Conservation (phyloP, 768 basidiomycete species). For the Xerocomellus intermedius region DNA sequence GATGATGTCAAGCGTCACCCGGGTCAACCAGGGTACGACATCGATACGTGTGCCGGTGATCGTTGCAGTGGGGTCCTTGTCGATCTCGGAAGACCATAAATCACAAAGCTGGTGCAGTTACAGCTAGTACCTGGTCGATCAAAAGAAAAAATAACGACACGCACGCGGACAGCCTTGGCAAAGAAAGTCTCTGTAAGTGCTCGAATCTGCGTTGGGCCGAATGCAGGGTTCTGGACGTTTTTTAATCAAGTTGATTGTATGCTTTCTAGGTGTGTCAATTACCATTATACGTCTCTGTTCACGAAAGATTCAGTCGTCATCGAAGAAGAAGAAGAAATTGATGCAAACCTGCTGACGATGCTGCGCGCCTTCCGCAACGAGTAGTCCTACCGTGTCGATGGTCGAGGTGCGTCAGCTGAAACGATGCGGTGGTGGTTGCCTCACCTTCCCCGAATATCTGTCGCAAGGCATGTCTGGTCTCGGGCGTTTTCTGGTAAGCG, state of each 20-base stretch:
- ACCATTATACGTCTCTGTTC: conserved; percentile 33
- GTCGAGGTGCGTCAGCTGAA: not conserved
- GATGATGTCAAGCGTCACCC: conserved; percentile 42
- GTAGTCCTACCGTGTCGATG: conserved; percentile 42
- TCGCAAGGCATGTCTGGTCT: conserved; percentile 36
- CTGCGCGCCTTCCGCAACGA: conserved; percentile 41
- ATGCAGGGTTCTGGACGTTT: conserved; percentile 55
- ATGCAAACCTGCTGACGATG: conserved; percentile 40
- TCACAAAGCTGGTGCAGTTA: conserved; percentile 41
- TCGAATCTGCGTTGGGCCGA: conserved; percentile 57
- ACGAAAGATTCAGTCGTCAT: not conserved
- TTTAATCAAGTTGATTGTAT: not conserved
- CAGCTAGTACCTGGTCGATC: not conserved
- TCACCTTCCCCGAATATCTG: conserved; percentile 43
- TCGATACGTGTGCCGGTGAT: conserved; percentile 26
- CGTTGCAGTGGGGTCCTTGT: conserved; percentile 21
- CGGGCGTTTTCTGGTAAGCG: conserved; percentile 55
- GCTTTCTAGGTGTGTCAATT: not conserved
- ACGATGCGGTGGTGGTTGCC: not conserved
- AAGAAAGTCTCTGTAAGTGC: conserved; percentile 57
- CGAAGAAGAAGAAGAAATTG: not conserved
- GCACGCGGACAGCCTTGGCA: conserved; percentile 41
- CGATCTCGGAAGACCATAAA: conserved; percentile 39
- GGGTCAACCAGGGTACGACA: conserved; percentile 33
- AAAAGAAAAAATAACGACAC: not conserved